Base-by-base conservation (phyloP, 768 basidiomycete genomes). In the Pulveroboletus ravenelii region DNA sequence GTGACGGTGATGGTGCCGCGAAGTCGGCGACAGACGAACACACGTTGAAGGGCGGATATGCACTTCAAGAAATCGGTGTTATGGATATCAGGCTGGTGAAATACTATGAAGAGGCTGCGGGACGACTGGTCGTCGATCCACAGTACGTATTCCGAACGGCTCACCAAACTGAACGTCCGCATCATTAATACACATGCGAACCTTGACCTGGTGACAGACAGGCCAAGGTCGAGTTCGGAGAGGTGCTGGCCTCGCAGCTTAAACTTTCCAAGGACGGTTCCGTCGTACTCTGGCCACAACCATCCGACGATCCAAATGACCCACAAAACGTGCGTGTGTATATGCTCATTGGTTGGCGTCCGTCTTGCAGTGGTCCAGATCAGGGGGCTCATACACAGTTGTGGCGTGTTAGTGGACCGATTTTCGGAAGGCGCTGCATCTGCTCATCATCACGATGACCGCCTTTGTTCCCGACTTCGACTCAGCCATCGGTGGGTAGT, bases 121-220 rank as follows among this genome's bases (percentile, higher is more conserved):
- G 83, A 10, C 72, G 82, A 17, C 66, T 85, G 37, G 78, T 85
- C 45, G 69, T 85, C 12, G 82, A 85, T 62, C 82, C 82, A 12
- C 66, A 72, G 83, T 81, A 51, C 18, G 79, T 73, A 30, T 30
- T 18, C 8, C 10, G 3, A 5, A n/a, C 10, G 3, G 23, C 27
- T 1, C 13, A 34, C 8, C 15, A 27, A 18, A 23, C 20, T 23
- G 20, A 23, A 23, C 20, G 4, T 4, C 20, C 20, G 4, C 20
- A 23, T 23, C 20, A 23, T 23, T 23, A 35, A 27, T n/a, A 15
- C 7, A 10, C 14, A 15, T 13, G 15, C 6, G 20, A 23, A 23
- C 20, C 20, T 23, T 53, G 18, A 41, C 27, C 7, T 14, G 41
- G 7, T 46, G 4, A 37, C 36, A 77, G 75, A 29, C 76, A 78